Conservation (phyloP, 2,329 filamentous ascomycete genomes). For the Zymoseptoria pseudotritici region DNA sequence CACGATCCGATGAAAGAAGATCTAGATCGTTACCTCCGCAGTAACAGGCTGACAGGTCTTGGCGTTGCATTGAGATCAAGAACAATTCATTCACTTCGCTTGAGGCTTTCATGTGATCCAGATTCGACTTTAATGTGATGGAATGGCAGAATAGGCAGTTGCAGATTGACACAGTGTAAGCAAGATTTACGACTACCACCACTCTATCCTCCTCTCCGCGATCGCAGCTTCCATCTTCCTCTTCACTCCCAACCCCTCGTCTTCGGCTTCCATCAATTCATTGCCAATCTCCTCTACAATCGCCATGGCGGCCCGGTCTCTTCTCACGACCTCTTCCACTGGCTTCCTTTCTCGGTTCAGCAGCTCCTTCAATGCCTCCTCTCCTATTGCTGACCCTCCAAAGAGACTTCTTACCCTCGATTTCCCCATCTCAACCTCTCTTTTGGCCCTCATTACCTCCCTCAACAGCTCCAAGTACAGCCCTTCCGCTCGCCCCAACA, state of each 20-base stretch:
- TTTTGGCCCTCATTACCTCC: background rate
- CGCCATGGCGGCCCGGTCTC: background rate
- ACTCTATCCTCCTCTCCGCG: background rate
- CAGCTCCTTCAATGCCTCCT: background rate
- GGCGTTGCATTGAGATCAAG: background rate
- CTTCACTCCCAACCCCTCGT: background rate
- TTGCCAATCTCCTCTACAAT: background rate
- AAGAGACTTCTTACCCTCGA: background rate
- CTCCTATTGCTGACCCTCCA: background rate
- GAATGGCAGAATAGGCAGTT: background rate
- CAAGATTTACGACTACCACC: background rate
- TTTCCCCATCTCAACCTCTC: conserved; percentile 1
- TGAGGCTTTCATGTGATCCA: background rate
- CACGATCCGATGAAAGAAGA: background rate
- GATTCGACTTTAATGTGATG: background rate
- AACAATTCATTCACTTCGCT: background rate
- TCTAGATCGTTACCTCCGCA: background rate
- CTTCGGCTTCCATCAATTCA: background rate
- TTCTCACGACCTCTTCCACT: background rate
- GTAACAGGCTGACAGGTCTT: background rate
- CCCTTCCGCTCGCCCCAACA: background rate
- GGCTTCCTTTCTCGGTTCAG: conserved; percentile 1
- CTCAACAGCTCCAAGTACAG: conserved; percentile 6
- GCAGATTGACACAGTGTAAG: background rate
- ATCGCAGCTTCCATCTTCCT: conserved; percentile 3